Evolutionary conservation across 306 rosid genomes (phyloP).

Genomic region (Arachis hypogaea): DNA sequence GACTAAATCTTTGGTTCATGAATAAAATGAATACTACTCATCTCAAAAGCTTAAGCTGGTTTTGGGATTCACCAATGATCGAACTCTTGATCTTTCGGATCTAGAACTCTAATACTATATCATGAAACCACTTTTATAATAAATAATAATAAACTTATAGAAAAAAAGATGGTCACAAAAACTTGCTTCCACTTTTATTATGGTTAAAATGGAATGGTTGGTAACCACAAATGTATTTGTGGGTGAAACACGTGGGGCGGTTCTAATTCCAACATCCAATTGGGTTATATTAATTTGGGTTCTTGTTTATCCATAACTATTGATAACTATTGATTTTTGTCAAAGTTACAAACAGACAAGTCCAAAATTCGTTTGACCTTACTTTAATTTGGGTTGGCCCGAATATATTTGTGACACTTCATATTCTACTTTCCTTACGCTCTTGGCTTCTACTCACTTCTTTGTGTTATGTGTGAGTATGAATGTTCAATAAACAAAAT

Average conservation of each 20-base stretch:
- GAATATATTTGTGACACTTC: not conserved
- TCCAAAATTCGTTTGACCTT: constrained; percentile 13
- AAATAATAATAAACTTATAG: not conserved
- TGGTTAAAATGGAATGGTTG: not conserved
- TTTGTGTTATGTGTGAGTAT: too few relatives aligned
- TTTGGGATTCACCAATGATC: too few relatives aligned
- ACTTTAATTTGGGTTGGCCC: constrained; percentile 13
- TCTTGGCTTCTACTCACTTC: not conserved
- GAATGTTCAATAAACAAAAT: too few relatives aligned
- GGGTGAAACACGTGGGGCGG: constrained; percentile 61
- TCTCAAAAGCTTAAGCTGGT: too few relatives aligned
- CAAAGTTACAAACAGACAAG: not conserved
- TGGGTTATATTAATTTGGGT: not conserved
- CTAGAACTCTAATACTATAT: too few relatives aligned
- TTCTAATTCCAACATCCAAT: constrained; percentile 7
- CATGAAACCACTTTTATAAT: too few relatives aligned
- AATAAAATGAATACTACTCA: too few relatives aligned
- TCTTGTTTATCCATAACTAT: too few relatives aligned
- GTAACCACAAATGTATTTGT: constrained; percentile 26
- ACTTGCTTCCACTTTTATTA: not conserved
- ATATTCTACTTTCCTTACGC: not conserved
- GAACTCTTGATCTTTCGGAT: too few relatives aligned
- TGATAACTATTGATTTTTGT: not conserved
- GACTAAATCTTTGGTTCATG: too few relatives aligned
- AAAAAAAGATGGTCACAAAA: not conserved